Percentiles rank a stretch among this genome's conserved stretches.
Evolutionary conservation across 2,329 filamentous ascomycete genomes (phyloP).

Genomic region (Albophoma yamanashiensis): DNA sequence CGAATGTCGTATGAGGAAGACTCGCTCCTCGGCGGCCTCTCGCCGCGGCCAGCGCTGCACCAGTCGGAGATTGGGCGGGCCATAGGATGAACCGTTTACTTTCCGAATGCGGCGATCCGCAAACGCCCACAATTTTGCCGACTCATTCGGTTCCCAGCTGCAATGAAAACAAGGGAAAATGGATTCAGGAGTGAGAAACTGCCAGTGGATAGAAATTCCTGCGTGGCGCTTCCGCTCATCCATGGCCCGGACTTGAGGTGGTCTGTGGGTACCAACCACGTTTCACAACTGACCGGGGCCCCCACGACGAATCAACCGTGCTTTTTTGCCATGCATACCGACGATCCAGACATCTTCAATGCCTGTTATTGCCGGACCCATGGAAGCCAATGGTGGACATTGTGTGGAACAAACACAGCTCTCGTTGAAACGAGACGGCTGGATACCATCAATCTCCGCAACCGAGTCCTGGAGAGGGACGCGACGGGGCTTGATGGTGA

Average conservation of each 20-base stretch:
- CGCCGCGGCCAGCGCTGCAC: slow-evolving; percentile 36
- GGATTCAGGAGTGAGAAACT: not conserved
- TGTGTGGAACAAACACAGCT: not conserved
- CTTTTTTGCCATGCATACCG: not conserved
- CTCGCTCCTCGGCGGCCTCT: slow-evolving; percentile 30
- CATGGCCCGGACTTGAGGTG: not conserved
- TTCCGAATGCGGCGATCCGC: not conserved
- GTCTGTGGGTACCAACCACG: not conserved
- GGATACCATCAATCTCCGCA: not conserved
- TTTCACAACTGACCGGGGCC: not conserved
- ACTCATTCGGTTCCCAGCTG: not conserved
- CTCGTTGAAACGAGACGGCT: not conserved
- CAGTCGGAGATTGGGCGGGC: slow-evolving; percentile 41
- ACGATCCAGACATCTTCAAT: not conserved
- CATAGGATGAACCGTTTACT: slow-evolving; percentile 31
- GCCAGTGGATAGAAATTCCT: not conserved
- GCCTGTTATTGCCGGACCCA: not conserved
- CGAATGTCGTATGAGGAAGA: slow-evolving; percentile 37
- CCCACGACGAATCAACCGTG: not conserved
- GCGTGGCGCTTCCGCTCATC: not conserved
- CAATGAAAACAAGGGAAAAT: not conserved
- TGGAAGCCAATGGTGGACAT: not conserved
- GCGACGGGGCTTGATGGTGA: not conserved
- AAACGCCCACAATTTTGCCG: not conserved
- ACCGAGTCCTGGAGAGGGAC: not conserved